Evolutionary conservation across 1,139 yeast genomes (phyloP), one percentile per base, ranked within the genome.

Genomic region (Debaryomyces singareniensis): DNA sequence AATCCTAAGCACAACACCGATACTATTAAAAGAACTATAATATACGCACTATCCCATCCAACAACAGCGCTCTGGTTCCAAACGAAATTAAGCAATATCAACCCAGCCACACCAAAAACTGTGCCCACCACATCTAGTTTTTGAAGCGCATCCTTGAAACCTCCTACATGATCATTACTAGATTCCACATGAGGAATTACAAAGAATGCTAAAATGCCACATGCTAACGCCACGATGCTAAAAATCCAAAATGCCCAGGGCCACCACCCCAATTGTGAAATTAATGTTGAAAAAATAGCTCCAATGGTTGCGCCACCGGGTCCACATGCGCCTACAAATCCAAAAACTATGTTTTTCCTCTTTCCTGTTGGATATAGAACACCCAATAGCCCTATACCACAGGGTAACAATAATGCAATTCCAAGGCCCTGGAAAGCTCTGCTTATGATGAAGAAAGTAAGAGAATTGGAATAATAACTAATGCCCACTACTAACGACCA

Each of bases 381-480:
- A 4, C 78, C 78, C 27, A 71, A 53, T 14, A 68, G 55, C 1
- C 78, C 79, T 43, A 71, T 55, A 3, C 69, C 73, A 37, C 72
- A 68, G 3, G 80, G 79, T 29, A 73, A 45, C 27, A 71, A 48
- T 27, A 69, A 59, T 0, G 79, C 74, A 38, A 71, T 61, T 2
- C 78, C 79, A 11, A 73, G 53, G 11, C 78, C 79, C 44, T 69
- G 76, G 24, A 76, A 42, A 1, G 75, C 78, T 33, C 84, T 58
- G 45, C 70, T 60, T 3, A 70, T 53, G 37, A 65, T 67, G 43
- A 72, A 75, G 35, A 75, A 70, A 13, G 30, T 23, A 5, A 64
- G 53, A 1, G 65, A 53, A 5, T 46, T 42, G 5, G 71, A 49
- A 43, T 66, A 75, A 2, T 49, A 59, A 10, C 75, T 45, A 28